phyloP scores from a whole-genome alignment of 306 rosid species.

The Cucurbita ficifolia region DNA sequence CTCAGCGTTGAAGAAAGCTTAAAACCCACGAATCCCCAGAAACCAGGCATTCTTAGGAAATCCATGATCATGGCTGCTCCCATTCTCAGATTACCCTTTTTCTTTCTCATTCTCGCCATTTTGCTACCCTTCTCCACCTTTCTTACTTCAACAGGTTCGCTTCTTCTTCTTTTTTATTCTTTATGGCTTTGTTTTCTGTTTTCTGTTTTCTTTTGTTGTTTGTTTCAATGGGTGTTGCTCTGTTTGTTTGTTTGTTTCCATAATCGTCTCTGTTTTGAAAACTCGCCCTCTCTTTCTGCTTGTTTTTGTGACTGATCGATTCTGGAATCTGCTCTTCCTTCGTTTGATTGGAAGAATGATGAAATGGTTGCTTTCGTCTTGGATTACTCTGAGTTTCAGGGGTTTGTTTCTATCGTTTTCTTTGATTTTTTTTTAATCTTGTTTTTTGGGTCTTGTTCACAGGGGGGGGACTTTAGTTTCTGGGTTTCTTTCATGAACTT shows the following conservation, averaged over 20 bases:
- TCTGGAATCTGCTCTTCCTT: not conserved
- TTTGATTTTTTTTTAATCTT: not conserved
- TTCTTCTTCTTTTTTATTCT: not conserved
- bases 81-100: not conserved
- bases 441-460: not conserved
- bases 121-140: not conserved
- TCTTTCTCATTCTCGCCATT: not conserved
- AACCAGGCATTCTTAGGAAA: not conserved
- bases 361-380: not conserved
- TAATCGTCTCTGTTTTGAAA: not conserved
- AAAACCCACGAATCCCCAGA: not conserved
- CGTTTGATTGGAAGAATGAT: not conserved
- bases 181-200: not conserved
- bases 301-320: not conserved
- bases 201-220: not conserved
- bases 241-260: not conserved
- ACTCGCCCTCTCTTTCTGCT: not conserved
- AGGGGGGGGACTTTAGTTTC: not conserved
- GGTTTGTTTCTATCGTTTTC: not conserved
- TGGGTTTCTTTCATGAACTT: not conserved
- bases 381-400: not conserved
- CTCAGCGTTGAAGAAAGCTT: not conserved
- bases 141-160: not conserved
- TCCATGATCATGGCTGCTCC: not conserved
- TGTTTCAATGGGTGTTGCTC: not conserved